Conservation (phyloP, 306 rosid species). For the Corylus heterophylla region DNA sequence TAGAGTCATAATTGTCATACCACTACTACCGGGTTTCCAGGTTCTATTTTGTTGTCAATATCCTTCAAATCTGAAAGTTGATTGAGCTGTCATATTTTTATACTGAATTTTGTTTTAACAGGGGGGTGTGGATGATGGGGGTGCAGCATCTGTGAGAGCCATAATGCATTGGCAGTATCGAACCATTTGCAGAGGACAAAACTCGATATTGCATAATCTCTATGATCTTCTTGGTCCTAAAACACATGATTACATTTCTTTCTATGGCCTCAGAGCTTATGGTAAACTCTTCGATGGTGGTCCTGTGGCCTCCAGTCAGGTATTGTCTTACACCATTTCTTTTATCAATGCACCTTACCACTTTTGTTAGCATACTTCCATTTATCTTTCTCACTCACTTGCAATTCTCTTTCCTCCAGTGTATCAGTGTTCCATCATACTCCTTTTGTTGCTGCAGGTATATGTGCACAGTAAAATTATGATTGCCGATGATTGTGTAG, state of each 20-base stretch:
- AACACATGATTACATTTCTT: slow-evolving; percentile 84
- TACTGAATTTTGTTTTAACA: slow-evolving; percentile 40
- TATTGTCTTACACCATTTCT: slow-evolving; percentile 29
- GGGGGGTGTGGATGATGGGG: slow-evolving; percentile 99
- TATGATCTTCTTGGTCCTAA: slow-evolving; percentile 69
- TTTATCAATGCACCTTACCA: background rate
- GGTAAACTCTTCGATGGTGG: slow-evolving; percentile 83
- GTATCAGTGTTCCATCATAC: slow-evolving; percentile 8
- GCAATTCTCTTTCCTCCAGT: slow-evolving; percentile 7
- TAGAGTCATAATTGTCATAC: slow-evolving; percentile 89
- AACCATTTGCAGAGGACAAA: slow-evolving; percentile 86
- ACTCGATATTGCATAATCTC: slow-evolving; percentile 81
- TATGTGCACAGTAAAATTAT: slow-evolving; percentile 97
- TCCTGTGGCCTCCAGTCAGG: slow-evolving; percentile 97
- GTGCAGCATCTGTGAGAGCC: slow-evolving; percentile 99
- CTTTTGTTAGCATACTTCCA: background rate
- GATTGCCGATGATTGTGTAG: slow-evolving; percentile 79
- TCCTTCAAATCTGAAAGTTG: slow-evolving; percentile 21
- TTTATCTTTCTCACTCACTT: background rate
- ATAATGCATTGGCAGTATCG: slow-evolving; percentile 99
- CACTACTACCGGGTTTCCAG: slow-evolving; percentile 98
- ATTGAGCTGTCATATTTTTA: slow-evolving; percentile 20
- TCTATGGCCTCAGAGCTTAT: slow-evolving; percentile 87
- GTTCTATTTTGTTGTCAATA: slow-evolving; percentile 40
- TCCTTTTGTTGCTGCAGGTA: slow-evolving; percentile 50